These are phyloP conservation scores for Syncephalastrum monosporum DNA, from an alignment of 371 early-diverging fungal species.

Conservation along the genomic window DNA sequence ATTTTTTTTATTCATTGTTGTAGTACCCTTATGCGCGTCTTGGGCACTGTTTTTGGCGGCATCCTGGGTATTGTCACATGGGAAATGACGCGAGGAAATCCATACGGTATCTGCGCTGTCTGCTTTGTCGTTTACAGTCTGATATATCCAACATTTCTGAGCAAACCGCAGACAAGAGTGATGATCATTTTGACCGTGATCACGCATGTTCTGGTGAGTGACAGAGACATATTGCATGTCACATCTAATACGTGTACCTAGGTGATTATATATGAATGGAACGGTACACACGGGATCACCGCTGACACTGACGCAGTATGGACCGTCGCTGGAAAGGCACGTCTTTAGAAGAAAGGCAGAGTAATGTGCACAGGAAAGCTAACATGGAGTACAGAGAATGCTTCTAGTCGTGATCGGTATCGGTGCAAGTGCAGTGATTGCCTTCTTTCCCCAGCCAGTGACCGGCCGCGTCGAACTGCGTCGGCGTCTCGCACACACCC, in stretches of 20 bases:
- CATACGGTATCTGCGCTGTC: constrained; percentile 27
- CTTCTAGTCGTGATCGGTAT: constrained; percentile 10
- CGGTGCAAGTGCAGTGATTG: constrained; percentile 8
- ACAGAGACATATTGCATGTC: background rate
- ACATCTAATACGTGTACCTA: background rate
- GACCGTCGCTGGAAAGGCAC: constrained; percentile 35
- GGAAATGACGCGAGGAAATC: constrained; percentile 35
- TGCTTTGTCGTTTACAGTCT: constrained; percentile 27
- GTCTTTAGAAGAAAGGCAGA: no score
- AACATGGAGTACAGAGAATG: background rate
- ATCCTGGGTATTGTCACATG: constrained; percentile 31
- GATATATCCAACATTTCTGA: constrained; percentile 30
- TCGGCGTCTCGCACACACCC: constrained; percentile 6
- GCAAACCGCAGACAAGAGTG: constrained; percentile 19
- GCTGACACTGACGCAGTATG: constrained; percentile 18
- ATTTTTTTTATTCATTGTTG: background rate
- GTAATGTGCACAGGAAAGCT: background rate
- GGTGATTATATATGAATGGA: constrained; percentile 26
- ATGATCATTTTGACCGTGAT: constrained; percentile 24
- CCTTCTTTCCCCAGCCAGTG: constrained; percentile 5
- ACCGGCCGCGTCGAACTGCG: constrained; percentile 11
- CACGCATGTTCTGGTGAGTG: constrained; percentile 22
- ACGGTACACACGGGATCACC: constrained; percentile 7
- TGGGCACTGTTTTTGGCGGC: constrained; percentile 28
- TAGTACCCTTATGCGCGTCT: constrained; percentile 23